These are phyloP conservation scores for Xylaria sp. DNA, from an alignment of 2,329 filamentous ascomycete species.

Conservation along the genomic window DNA sequence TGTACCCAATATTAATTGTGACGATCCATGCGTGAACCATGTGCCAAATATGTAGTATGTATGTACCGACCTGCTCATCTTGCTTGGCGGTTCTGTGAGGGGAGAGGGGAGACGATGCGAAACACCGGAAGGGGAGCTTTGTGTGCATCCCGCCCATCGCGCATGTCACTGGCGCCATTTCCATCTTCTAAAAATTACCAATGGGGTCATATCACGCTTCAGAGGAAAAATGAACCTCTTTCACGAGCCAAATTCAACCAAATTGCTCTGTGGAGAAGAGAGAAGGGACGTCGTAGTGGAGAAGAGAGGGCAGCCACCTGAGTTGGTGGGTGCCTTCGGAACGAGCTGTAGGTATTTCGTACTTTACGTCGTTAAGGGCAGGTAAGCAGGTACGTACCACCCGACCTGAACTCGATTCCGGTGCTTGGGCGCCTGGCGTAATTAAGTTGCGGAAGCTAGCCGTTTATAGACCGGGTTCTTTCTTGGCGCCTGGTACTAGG, in stretches of 20 bases:
- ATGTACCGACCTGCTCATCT: not conserved
- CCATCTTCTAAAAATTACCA: no score
- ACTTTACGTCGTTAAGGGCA: not conserved
- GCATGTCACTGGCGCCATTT: no score
- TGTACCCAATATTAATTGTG: not conserved
- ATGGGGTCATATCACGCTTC: no score
- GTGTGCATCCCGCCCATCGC: no score
- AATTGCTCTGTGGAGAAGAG: no score
- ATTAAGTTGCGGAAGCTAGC: conserved; percentile 14
- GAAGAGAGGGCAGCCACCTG: no score
- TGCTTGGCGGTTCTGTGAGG: not conserved
- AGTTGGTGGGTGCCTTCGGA: no score
- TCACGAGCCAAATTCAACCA: no score
- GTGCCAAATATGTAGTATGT: not conserved
- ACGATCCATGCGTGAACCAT: not conserved
- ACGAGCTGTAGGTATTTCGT: not conserved
- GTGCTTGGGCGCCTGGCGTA: not conserved
- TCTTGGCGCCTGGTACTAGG: not conserved
- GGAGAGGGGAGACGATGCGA: not conserved
- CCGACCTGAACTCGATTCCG: not conserved
- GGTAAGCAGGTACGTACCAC: not conserved
- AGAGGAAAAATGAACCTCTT: no score
- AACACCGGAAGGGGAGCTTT: not conserved
- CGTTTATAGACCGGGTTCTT: conserved; percentile 1
- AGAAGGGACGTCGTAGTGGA: no score